Percentiles rank a stretch among this genome's conserved stretches.
Conservation (phyloP, 225 moss, liverwort and hornwort genomes). For the Climacium dendroides region DNA sequence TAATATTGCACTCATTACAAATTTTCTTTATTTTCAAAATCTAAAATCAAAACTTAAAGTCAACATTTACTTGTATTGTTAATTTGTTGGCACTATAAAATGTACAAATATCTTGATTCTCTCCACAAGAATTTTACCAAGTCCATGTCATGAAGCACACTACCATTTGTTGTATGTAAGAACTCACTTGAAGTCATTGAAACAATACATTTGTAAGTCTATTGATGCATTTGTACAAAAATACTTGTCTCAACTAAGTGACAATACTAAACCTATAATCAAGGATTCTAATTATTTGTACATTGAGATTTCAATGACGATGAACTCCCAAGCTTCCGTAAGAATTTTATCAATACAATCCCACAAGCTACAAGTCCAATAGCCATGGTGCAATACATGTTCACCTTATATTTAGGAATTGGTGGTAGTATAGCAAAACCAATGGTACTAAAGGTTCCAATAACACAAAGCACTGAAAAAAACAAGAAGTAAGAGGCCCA, state of each 20-base stretch:
- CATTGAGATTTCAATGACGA: accelerated
- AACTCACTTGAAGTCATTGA: neutral
- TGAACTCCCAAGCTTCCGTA: neutral
- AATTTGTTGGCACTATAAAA: neutral
- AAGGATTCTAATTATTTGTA: neutral
- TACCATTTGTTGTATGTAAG: neutral
- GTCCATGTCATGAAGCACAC: neutral
- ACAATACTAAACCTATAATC: neutral
- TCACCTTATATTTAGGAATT: neutral
- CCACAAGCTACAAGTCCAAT: neutral
- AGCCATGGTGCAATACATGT: neutral
- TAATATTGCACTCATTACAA: too few species aligned
- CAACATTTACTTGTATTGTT: too few species aligned
- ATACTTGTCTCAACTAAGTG: neutral
- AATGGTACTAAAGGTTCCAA: neutral
- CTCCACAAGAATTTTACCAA: neutral
- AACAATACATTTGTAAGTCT: neutral
- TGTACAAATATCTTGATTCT: neutral
- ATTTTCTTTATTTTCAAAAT: too few species aligned
- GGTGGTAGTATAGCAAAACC: neutral
- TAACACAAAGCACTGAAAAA: neutral
- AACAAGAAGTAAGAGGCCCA: neutral
- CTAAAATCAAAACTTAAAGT: too few species aligned
- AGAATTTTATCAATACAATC: neutral
- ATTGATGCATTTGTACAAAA: neutral